phyloP scores from a whole-genome alignment of 2,329 filamentous ascomycete species.

The Botryosphaeria dothidea region DNA sequence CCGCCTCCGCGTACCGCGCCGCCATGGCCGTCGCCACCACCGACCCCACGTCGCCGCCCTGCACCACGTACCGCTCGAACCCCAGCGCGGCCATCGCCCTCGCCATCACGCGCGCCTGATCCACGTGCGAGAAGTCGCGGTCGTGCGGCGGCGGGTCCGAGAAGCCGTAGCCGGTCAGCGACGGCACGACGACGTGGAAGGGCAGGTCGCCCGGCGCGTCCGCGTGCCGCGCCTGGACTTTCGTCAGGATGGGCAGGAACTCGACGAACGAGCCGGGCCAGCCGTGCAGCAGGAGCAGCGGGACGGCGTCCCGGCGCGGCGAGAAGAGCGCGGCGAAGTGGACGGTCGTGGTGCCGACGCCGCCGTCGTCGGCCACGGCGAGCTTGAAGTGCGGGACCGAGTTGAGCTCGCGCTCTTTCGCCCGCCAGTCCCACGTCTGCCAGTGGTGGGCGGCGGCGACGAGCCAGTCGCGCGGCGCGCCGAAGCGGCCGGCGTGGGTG shows the following conservation, averaged over 20 bases:
- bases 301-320: constrained; percentile 51
- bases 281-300: constrained; percentile 56
- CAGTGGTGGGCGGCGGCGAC: too few relatives aligned
- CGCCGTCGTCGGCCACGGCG: constrained; percentile 42
- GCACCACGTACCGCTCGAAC: constrained; percentile 51
- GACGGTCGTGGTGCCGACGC: constrained; percentile 41
- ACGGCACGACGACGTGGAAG: constrained; percentile 60
- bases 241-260: constrained; percentile 54
- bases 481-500: too few relatives aligned
- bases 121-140: constrained; percentile 43
- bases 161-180: constrained; percentile 57
- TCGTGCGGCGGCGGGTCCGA: constrained; percentile 49
- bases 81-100: constrained; percentile 58
- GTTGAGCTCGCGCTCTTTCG: too few relatives aligned
- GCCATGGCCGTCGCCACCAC: too few relatives aligned
- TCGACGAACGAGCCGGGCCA: constrained; percentile 60
- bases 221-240: constrained; percentile 49
- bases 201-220: constrained; percentile 51
- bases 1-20: too few relatives aligned
- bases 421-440: too few relatives aligned
- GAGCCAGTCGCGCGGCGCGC: too few relatives aligned
- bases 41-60: constrained; percentile 59
- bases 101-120: constrained; percentile 49
- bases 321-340: constrained; percentile 61
- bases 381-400: constrained; percentile 54